Percentiles rank a stretch among this genome's conserved stretches.
Evolutionary conservation across 177 flowering plant genomes (phyloP).

Genomic region (Vitis hybrid): DNA sequence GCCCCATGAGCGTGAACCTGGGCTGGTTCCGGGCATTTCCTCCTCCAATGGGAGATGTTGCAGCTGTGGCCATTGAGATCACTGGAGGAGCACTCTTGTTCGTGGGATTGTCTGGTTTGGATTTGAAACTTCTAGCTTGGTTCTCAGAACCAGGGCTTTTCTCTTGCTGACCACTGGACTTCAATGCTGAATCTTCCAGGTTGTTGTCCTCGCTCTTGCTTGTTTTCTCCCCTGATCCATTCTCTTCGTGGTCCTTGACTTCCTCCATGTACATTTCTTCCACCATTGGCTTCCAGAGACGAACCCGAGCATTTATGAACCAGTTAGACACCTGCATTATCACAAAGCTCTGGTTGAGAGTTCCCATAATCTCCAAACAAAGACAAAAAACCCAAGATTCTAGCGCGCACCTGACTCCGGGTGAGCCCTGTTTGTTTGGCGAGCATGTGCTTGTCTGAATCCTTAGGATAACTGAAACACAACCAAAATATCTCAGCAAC

Average conservation of each 20-base stretch:
- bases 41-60: slow-evolving; percentile 40
- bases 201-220: slow-evolving; percentile 42
- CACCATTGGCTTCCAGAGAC: slow-evolving; percentile 99
- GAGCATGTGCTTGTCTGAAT: slow-evolving; percentile 79
- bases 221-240: slow-evolving; percentile 56
- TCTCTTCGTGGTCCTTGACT: slow-evolving; percentile 67
- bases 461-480: slow-evolving; percentile 70
- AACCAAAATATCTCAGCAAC: neutral
- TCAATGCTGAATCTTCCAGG: slow-evolving; percentile 45
- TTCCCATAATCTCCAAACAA: neutral
- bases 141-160: slow-evolving; percentile 31
- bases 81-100: slow-evolving; percentile 23
- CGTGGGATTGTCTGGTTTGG: slow-evolving; percentile 33
- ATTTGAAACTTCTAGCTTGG: slow-evolving; percentile 28
- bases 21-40: slow-evolving; percentile 35
- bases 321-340: slow-evolving; percentile 84
- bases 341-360: neutral
- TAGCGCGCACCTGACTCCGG: slow-evolving; percentile 64
- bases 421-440: slow-evolving; percentile 90
- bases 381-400: neutral
- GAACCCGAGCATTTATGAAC: slow-evolving; percentile 96
- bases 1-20: slow-evolving; percentile 60
- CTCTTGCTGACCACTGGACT: slow-evolving; percentile 33
- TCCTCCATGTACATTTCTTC: slow-evolving; percentile 98
- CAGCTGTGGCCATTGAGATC: slow-evolving; percentile 31